Conservation (phyloP, 73 alveolate species). For the Paramecium sexaurelia region DNA sequence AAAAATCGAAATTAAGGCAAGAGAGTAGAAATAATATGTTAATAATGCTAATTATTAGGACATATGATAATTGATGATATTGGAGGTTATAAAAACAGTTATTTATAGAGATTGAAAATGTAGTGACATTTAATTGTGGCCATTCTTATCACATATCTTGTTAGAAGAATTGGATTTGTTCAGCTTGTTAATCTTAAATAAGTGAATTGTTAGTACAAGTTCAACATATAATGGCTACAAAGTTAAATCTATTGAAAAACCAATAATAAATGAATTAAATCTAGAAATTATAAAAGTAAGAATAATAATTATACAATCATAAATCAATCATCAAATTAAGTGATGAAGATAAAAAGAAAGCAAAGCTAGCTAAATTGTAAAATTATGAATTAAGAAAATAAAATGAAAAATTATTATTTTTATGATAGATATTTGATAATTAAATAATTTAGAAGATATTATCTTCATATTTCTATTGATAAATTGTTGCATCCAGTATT, state of each 20-base stretch:
- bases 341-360: not conserved
- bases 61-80: not conserved
- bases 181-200: not conserved
- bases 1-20: not conserved
- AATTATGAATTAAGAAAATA: not conserved
- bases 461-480: not conserved
- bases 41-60: not conserved
- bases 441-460: not conserved
- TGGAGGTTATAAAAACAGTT: constrained; percentile 9
- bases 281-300: not conserved
- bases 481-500: constrained; percentile 2
- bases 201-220: not conserved
- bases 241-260: not conserved
- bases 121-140: constrained; percentile 38
- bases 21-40: not conserved
- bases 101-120: not conserved
- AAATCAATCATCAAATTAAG: not conserved
- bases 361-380: not conserved
- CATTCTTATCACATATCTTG: constrained; percentile 10
- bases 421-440: not conserved
- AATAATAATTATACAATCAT: not conserved
- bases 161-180: not conserved
- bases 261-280: not conserved
- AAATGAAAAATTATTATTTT: not conserved
- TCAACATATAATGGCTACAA: not conserved